These are phyloP conservation scores for Erysimum cheiranthoides DNA, from an alignment of 345 rosid genomes.

Conservation along the genomic window DNA sequence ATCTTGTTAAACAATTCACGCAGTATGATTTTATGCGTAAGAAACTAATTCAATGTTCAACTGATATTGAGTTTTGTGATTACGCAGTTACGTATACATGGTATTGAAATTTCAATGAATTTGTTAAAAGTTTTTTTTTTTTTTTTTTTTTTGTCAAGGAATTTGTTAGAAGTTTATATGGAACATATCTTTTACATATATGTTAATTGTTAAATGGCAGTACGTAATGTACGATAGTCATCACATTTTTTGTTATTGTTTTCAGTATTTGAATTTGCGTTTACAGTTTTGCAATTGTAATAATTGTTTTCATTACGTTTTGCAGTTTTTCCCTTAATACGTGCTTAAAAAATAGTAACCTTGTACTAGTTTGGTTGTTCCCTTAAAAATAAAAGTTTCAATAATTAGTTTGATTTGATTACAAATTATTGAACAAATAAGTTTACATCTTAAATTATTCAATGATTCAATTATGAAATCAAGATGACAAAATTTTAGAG, in stretches of 20 bases:
- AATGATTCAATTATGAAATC: background rate
- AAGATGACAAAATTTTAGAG: slow-evolving; percentile 12
- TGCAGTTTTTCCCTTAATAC: background rate
- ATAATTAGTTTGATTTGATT: background rate
- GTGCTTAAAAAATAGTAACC: background rate
- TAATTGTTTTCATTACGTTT: background rate
- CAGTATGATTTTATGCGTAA: background rate
- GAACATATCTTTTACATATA: background rate
- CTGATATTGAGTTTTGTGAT: background rate
- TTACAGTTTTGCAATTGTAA: background rate
- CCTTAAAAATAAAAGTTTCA: background rate
- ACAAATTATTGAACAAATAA: slow-evolving; percentile 4
- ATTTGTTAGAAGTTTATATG: background rate
- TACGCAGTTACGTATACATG: background rate
- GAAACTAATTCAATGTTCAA: background rate
- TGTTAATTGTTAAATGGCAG: no score
- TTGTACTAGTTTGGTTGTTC: background rate
- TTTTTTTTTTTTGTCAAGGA: no score
- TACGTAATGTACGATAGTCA: background rate
- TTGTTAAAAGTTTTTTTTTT: no score
- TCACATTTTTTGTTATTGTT: background rate
- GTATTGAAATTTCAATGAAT: background rate
- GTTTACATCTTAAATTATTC: slow-evolving; percentile 5
- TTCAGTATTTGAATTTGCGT: background rate
- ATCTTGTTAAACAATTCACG: background rate